Conservation (phyloP, 495 filamentous ascomycete genomes). For the Pseudotulostoma volvatum region DNA sequence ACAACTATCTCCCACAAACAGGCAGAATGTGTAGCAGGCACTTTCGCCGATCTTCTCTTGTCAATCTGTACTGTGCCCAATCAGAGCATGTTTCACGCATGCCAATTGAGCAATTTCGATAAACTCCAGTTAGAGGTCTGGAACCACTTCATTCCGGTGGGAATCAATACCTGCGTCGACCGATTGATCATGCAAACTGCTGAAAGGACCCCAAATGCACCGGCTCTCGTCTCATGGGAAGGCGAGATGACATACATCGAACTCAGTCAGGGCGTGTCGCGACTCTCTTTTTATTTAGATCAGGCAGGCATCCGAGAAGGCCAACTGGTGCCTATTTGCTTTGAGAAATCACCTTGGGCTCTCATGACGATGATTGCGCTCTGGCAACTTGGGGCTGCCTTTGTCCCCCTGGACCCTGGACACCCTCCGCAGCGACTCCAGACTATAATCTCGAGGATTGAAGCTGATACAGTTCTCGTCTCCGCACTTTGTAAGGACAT, state of each 20-base stretch:
- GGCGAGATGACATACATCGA: slow-evolving; percentile 18
- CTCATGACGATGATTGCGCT: slow-evolving; percentile 24
- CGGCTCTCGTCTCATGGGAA: slow-evolving; percentile 16
- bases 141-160: slow-evolving; percentile 9
- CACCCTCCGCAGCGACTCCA: slow-evolving; percentile 29
- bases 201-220: slow-evolving; percentile 5
- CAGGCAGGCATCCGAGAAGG: slow-evolving; percentile 20
- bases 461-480: slow-evolving; percentile 22
- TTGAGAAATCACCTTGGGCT: slow-evolving; percentile 28
- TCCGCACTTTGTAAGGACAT: slow-evolving; percentile 10
- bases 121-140: slow-evolving; percentile 10
- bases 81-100: slow-evolving; percentile 4
- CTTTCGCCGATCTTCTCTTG: slow-evolving; percentile 15
- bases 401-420: slow-evolving; percentile 29
- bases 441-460: slow-evolving; percentile 23
- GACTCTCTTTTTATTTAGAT: slow-evolving; percentile 16
- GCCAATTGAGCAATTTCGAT: slow-evolving; percentile 6
- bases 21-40: slow-evolving; percentile 11
- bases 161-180: slow-evolving; percentile 12
- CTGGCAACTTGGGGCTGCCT: slow-evolving; percentile 29
- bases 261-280: slow-evolving; percentile 13
- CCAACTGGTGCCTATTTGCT: slow-evolving; percentile 23
- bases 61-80: slow-evolving; percentile 6
- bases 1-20: slow-evolving; percentile 11
- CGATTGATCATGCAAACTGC: slow-evolving; percentile 10